phyloP scores from a whole-genome alignment of 2,329 filamentous ascomycete species.

The Exophiala bonariae region DNA sequence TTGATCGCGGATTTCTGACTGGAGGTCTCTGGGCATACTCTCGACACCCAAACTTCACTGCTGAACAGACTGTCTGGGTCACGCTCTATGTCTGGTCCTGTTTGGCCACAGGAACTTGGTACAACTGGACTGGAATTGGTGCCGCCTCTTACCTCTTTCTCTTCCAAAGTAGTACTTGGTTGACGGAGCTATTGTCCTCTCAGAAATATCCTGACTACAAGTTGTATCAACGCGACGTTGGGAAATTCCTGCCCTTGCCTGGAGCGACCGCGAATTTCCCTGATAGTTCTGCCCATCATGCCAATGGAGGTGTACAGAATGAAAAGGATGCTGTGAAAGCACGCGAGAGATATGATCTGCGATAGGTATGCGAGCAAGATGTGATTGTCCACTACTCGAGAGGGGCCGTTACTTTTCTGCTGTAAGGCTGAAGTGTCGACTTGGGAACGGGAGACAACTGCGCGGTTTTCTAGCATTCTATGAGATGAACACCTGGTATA shows the following conservation, averaged over 20 bases:
- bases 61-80: slow-evolving; percentile 90
- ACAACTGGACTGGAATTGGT: slow-evolving; percentile 78
- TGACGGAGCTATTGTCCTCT: slow-evolving; percentile 79
- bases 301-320: slow-evolving; percentile 2
- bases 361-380: background rate
- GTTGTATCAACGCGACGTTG: slow-evolving; percentile 78
- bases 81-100: slow-evolving; percentile 85
- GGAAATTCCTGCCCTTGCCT: slow-evolving; percentile 72
- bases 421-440: no score
- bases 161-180: slow-evolving; percentile 84
- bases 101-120: slow-evolving; percentile 66
- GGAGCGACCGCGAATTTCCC: slow-evolving; percentile 8
- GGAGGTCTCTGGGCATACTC: slow-evolving; percentile 84
- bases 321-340: slow-evolving; percentile 12
- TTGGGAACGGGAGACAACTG: no score
- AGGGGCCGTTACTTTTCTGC: no score
- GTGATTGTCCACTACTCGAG: no score
- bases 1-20: slow-evolving; percentile 87
- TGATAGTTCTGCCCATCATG: background rate
- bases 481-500: no score
- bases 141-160: slow-evolving; percentile 69
- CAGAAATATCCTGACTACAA: slow-evolving; percentile 87
- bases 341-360: slow-evolving; percentile 13
- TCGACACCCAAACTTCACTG: slow-evolving; percentile 91
- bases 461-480: no score